Evolutionary conservation across 768 basidiomycete species (phyloP), one percentile per base, ranked within the genome.

Genomic region (Suillus cothurnatus): DNA sequence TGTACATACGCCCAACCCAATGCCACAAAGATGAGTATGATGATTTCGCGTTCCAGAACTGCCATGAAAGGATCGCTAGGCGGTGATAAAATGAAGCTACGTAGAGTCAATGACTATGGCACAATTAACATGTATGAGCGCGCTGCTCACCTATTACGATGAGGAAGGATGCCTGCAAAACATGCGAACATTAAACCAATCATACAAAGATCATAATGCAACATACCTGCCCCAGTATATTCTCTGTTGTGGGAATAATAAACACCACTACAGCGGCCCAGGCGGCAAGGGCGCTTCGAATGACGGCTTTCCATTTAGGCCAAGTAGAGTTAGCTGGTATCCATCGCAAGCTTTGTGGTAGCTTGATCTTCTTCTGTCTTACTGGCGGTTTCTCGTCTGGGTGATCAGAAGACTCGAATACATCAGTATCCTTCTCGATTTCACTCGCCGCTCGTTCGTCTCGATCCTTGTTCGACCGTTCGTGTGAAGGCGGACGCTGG

Each of bases 11-110:
- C 89, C 89, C 88, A 92, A 32, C 81, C 80, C 11, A 80, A 23
- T 2, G 78, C 67, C 0, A 82, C 82, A 55, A 87, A 85, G 0
- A 80, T 23, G 6, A 90, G 65, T 41, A 88, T 84, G 7, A 84
- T 77, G 11, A 84, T 52, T 70, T 92, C 89, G 2, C 89, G 86
- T 70, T 92, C 90, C 17, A 90, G 71, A 4, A 89, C 88, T 5
- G 82, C 79, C n/a, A 89, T 77, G 69, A 92, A 90, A 1, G 89
- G 88, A 62, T 90, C 90, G 26, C 71, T 78, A 0, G 91, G 90
- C 1, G 91, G 88, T 4, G 88, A 88, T 4, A 93, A 68, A 92
- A 85, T 0, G 86, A 77, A 4, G 85, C 90, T 90, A 61, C 17
- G 62, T 1, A 21, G 61, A 57, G 53, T 69, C 55, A 66, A 62